Conservation (phyloP, 2,329 filamentous ascomycete species). For the Aspergillus sp. region DNA sequence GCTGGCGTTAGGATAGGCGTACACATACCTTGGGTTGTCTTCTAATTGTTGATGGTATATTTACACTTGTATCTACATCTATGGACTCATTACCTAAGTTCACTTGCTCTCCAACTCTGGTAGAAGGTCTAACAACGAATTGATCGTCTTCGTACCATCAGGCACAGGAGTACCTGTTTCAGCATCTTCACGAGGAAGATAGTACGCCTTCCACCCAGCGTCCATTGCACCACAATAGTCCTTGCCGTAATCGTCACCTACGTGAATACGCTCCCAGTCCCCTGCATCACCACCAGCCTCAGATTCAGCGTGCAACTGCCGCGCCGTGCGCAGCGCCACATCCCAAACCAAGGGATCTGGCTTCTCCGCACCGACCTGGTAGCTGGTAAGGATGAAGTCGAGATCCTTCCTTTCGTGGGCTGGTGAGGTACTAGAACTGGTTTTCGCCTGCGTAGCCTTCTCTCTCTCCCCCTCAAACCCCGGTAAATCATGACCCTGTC, state of each 20-base stretch:
- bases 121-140: slow-evolving; percentile 28
- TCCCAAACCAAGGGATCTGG: slow-evolving; percentile 43
- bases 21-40: background rate
- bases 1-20: background rate
- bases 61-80: background rate
- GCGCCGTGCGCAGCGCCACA: slow-evolving; percentile 35
- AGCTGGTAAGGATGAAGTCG: slow-evolving; percentile 48
- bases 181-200: slow-evolving; percentile 26
- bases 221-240: slow-evolving; percentile 40
- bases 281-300: slow-evolving; percentile 1
- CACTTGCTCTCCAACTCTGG: slow-evolving; percentile 14
- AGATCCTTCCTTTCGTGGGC: slow-evolving; percentile 31
- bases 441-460: background rate
- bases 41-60: background rate
- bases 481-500: slow-evolving; percentile 25
- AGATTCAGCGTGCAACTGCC: slow-evolving; percentile 5
- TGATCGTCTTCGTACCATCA: slow-evolving; percentile 16
- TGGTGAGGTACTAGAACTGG: background rate
- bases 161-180: background rate
- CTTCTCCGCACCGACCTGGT: slow-evolving; percentile 48
- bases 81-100: background rate
- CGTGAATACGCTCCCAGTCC: slow-evolving; percentile 38
- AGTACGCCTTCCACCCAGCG: slow-evolving; percentile 41
- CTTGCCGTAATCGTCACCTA: slow-evolving; percentile 47
- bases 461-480: slow-evolving; percentile 19